These are phyloP conservation scores for Tanacetum coccineum DNA, from an alignment of 129 eudicot genomes.

Conservation along the genomic window DNA sequence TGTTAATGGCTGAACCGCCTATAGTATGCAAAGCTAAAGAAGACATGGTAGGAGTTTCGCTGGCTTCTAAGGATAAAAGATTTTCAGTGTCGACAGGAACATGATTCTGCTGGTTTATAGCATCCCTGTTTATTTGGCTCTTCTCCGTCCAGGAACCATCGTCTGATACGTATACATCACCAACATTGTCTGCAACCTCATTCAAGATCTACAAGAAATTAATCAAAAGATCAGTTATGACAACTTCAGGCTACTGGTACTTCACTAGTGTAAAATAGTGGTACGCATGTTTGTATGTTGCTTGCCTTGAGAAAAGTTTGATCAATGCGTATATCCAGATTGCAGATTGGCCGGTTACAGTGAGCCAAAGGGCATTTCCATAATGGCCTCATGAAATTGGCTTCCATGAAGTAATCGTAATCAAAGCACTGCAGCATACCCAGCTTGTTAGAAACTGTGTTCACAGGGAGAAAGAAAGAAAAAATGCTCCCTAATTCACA, in stretches of 20 bases:
- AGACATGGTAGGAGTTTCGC: no score
- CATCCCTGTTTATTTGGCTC: no score
- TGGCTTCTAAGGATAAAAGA: no score
- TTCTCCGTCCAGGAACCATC: slow-evolving; percentile 38
- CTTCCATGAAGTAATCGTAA: slow-evolving; percentile 30
- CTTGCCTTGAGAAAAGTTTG: slow-evolving; percentile 33
- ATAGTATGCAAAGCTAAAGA: no score
- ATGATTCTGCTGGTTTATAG: no score
- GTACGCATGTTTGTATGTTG: background rate
- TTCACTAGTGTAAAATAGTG: background rate
- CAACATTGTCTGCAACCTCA: background rate
- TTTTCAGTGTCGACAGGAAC: no score
- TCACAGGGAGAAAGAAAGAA: no score
- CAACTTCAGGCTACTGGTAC: background rate
- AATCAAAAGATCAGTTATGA: background rate
- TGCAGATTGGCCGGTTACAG: slow-evolving; percentile 31
- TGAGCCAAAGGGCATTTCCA: slow-evolving; percentile 35
- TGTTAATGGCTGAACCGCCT: no score
- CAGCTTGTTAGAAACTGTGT: background rate
- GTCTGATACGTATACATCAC: slow-evolving; percentile 22
- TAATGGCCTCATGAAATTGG: slow-evolving; percentile 30
- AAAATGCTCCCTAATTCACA: no score
- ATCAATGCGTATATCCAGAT: slow-evolving; percentile 33
- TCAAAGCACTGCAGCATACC: slow-evolving; percentile 33
- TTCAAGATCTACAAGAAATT: slow-evolving; percentile 3